Base-by-base conservation (phyloP, 1,284 basidiomycete species). In the Malassezia japonica region DNA sequence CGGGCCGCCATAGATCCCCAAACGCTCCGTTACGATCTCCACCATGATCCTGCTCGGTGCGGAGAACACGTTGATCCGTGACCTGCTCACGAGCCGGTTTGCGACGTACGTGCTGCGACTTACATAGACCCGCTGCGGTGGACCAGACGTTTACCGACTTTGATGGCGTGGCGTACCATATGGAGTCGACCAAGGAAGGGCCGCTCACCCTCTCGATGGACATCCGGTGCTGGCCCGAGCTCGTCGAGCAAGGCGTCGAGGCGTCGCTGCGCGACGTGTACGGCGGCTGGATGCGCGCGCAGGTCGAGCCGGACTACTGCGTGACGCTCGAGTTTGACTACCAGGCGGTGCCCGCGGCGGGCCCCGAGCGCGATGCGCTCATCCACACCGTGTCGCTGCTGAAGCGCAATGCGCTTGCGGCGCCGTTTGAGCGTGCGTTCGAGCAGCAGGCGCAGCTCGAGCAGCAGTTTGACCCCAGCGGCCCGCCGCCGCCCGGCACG, bases 131-230 rank as follows among this genome's bases (percentile, higher is more conserved):
- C 13, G 81, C 84, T 4, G 83, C 86, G 18, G 79, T 94, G 55
- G 94, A 98, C 76, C 85, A 96, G 55, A 83, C 87, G 55, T 96
- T 98, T 64, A 91, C 95, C 48, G 92, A 98, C 76, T 98, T 90
- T 70, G 94, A 99, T 75, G 86, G 88, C 44, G 91, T 98, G 46
- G 82, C 89, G 41, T 98, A 96, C 77, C 90, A 86, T 73, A 76
- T 98, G 46, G 82, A 87, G 35, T 82, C 83, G 69, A 89, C 89
- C 63, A 78, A 77, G 73, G 84, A 85, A 2, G 64, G 71, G 0
- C 75, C 81, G 2, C 76, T 92, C 18, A 78, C 87, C 32, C 80
- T 99, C 15, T 95, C 91, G 29, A 98, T 99, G 88, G 84, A 84
- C 74, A 91, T 98, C 61, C 65, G 68, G 40, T 99, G 94, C 78